Base-by-base conservation (phyloP, 2,329 filamentous ascomycete genomes). In the Xylaria sp. region DNA sequence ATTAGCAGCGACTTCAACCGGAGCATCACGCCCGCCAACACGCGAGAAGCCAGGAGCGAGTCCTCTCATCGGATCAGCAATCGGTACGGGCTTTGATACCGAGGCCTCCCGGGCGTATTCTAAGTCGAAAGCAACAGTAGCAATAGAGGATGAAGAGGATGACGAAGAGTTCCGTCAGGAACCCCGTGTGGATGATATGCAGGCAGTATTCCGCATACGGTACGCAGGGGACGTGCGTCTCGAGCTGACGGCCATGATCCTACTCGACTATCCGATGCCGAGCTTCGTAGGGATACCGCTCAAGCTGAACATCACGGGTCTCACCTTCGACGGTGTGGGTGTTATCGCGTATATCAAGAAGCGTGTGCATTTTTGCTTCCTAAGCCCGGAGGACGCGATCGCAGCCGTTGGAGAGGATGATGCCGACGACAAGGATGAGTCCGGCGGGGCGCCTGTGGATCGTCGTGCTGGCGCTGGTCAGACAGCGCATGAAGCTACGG, bases 231-330 rank as follows among this genome's bases (percentile, higher is more conserved):
- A 97, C 76, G 87, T 99, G 66, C 90, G 90, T 72, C 87, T 99
- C 65, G 93, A 94, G 69, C 85, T 99, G 58, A 98, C 96, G 28
- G 94, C 96, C 0, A 94, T 98, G 80, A 97, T 99, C 48, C 84
- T 98, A 36, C 89, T 99, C 39, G 96, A 99, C 80, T 99, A 99
- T 78, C 96, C 96, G 0, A 98, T 98, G 93, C 94, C 94, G 46
- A 97, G 93, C 82, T 99, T 99, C 76, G 95, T 98, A 2, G 94
- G 94, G 13, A 95, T 99, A 69, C 96, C 96, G 1, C 86, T 99
- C 55, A 95, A 96, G 79, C 85, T 99, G 30, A 97, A 95, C 78
- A 97, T 99, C 73, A 98, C 96, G 0, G 96, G 96, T 0, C 82
- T 99, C 68, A 94, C 92, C 0, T 99, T 99, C 81, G 95, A 99